Evolutionary conservation across 257 asterid species (phyloP), one percentile per base, ranked within the genome.

Genomic region (Gynochthodes officinalis): DNA sequence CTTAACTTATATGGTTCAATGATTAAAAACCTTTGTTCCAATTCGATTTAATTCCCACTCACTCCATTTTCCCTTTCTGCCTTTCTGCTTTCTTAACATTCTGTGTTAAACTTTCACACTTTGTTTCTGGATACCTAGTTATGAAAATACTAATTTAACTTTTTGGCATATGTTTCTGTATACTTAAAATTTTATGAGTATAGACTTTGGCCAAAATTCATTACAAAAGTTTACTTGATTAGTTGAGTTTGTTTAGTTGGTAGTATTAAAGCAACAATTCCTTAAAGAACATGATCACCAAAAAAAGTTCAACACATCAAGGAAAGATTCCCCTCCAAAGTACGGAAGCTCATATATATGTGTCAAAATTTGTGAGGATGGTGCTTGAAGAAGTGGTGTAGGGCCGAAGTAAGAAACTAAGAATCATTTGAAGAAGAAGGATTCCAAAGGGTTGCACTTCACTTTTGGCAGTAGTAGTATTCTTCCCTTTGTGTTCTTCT

Each of bases 391-490:
- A 69, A 62, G 35, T 64, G 50, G 49, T 57, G 73, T 74, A 75
- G 49, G 64, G 65, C 67, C 40, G 64, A 74, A 75, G 80, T n/a
- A 65, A 75, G 77, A 77, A 77, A 65, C 62, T 35, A 44, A 64
- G 79, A 65, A 79, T 75, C 64, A 49, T 57, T 73, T 49, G 77
- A 50, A 30, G 61, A 8, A 9, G 79, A 63, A 61, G 75, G 79
- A 68, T 79, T 66, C 79, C 69, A 78, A n/a, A 72, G 30, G 74
- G 74, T 59, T 73, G 68, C 70, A 66, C 66, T 70, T 54, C 74
- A 70, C 74, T 39, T 54, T 70, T 44, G 30, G 75, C 30, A 21
- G 61, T 5, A 16, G 0, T 1, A 28, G 33, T 39, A 67, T 49
- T 68, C 12, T 4, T 50, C 61, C 15, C 30, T 67, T 37, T 67